Percentiles rank a stretch among this genome's conserved stretches.
These are phyloP conservation scores for Nannochloropsis gaditana DNA, from an alignment of 108 stramenopile species.

Conservation along the genomic window DNA sequence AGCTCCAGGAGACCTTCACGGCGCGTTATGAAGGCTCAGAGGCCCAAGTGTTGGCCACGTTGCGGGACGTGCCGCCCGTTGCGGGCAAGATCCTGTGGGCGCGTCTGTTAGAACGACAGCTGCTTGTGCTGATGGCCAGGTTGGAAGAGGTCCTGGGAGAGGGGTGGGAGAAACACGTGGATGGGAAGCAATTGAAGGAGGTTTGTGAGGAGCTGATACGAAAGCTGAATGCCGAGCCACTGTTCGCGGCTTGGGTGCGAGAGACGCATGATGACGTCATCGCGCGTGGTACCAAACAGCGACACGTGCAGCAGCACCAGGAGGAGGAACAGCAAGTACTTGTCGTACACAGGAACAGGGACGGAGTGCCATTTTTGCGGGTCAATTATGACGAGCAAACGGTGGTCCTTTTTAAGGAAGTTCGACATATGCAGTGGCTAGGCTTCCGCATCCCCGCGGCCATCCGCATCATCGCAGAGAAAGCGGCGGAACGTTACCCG, in stretches of 20 bases:
- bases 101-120: slow-evolving; percentile 93
- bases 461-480: slow-evolving; percentile 44
- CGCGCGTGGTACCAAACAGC: slow-evolving; percentile 26
- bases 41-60: slow-evolving; percentile 59
- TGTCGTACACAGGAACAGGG: background rate
- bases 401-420: slow-evolving; percentile 84
- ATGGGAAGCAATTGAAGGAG: slow-evolving; percentile 83
- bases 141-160: slow-evolving; percentile 88
- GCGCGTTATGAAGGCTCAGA: slow-evolving; percentile 64
- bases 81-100: slow-evolving; percentile 96
- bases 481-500: slow-evolving; percentile 53
- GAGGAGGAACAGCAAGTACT: slow-evolving; percentile 58
- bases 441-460: slow-evolving; percentile 69
- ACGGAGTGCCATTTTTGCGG: slow-evolving; percentile 20
- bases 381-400: slow-evolving; percentile 91
- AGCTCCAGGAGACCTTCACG: slow-evolving; percentile 84
- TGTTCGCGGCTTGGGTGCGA: slow-evolving; percentile 71
- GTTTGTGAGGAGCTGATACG: slow-evolving; percentile 82
- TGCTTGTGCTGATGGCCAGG: slow-evolving; percentile 75
- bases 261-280: slow-evolving; percentile 61
- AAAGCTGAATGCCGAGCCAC: slow-evolving; percentile 76
- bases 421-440: slow-evolving; percentile 86
- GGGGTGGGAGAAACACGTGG: slow-evolving; percentile 86
- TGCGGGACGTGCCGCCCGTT: slow-evolving; percentile 87
- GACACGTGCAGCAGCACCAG: slow-evolving; percentile 42